Conservation (phyloP, 768 basidiomycete species). For the Suillus subalutaceus region DNA sequence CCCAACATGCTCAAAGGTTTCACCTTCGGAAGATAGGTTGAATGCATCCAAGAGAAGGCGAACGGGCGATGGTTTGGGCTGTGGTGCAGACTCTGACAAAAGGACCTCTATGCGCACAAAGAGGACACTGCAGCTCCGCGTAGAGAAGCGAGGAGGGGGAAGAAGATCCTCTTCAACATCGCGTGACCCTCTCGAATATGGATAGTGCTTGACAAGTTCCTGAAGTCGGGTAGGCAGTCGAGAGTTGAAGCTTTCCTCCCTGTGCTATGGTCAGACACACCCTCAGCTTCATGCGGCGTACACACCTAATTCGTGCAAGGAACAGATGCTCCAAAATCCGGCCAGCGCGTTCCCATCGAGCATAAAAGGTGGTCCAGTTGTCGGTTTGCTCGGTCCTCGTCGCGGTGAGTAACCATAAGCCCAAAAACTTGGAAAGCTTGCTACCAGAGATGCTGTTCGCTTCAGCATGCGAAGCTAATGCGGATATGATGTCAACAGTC, state of each 20-base stretch:
- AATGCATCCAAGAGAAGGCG: slow-evolving; percentile 67
- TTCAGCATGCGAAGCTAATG: slow-evolving; percentile 73
- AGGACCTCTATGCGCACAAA: slow-evolving; percentile 68
- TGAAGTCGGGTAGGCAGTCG: slow-evolving; percentile 70
- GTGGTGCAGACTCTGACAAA: slow-evolving; percentile 36
- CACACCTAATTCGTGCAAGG: slow-evolving; percentile 70
- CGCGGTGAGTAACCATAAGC: slow-evolving; percentile 68
- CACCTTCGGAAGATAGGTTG: slow-evolving; percentile 38
- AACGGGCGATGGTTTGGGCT: slow-evolving; percentile 54
- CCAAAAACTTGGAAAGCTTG: slow-evolving; percentile 73
- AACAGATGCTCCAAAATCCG: slow-evolving; percentile 78
- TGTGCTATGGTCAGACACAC: slow-evolving; percentile 25
- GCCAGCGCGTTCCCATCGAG: slow-evolving; percentile 74
- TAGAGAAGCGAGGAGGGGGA: slow-evolving; percentile 69
- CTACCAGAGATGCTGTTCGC: slow-evolving; percentile 75
- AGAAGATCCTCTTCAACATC: slow-evolving; percentile 47
- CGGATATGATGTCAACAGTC: slow-evolving; percentile 65
- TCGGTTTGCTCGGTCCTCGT: slow-evolving; percentile 51
- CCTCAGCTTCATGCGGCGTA: background rate
- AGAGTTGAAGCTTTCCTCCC: slow-evolving; percentile 58
- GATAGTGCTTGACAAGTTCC: slow-evolving; percentile 72
- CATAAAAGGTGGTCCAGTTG: slow-evolving; percentile 68
- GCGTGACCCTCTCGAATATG: slow-evolving; percentile 46
- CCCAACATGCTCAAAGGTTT: slow-evolving; percentile 37
- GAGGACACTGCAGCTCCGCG: slow-evolving; percentile 63